A percentile compares a stretch with the other conserved stretches of the same genome.
Evolutionary conservation across 164 flowering plant genomes (phyloP).

Genomic region (Liquidambar formosana): DNA sequence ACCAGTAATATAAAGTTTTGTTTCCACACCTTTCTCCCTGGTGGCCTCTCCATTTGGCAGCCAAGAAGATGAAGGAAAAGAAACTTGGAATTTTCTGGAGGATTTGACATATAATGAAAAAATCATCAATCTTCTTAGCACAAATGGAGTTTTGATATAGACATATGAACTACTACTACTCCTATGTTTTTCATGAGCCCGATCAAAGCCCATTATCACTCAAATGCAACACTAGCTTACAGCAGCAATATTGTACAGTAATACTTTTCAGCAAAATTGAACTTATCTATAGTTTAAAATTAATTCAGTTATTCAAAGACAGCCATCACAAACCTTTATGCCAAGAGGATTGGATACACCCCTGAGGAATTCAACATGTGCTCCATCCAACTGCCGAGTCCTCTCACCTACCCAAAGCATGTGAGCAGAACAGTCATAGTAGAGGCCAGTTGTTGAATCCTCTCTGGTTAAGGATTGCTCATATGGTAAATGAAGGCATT

Average conservation of each 20-base stretch:
- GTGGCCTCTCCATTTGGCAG: background rate
- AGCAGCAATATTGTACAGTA: no score
- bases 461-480: conserved; percentile 50
- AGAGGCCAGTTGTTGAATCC: conserved; percentile 48
- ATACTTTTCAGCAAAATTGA: no score
- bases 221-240: no score
- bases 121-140: background rate
- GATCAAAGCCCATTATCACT: background rate
- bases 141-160: background rate
- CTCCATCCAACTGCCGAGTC: conserved; percentile 56
- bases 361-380: conserved; percentile 51
- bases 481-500: conserved; percentile 50
- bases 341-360: conserved; percentile 58
- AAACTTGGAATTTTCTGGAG: background rate
- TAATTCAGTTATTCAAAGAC: no score
- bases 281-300: no score
- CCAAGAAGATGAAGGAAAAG: background rate
- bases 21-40: background rate
- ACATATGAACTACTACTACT: background rate
- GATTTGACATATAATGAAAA: background rate
- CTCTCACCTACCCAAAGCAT: conserved; percentile 63
- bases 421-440: conserved; percentile 54
- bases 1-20: background rate
- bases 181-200: background rate
- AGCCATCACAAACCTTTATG: conserved; percentile 36